Base-by-base conservation (phyloP, 352 stramenopile genomes). In the Phytopythium aichiense region DNA sequence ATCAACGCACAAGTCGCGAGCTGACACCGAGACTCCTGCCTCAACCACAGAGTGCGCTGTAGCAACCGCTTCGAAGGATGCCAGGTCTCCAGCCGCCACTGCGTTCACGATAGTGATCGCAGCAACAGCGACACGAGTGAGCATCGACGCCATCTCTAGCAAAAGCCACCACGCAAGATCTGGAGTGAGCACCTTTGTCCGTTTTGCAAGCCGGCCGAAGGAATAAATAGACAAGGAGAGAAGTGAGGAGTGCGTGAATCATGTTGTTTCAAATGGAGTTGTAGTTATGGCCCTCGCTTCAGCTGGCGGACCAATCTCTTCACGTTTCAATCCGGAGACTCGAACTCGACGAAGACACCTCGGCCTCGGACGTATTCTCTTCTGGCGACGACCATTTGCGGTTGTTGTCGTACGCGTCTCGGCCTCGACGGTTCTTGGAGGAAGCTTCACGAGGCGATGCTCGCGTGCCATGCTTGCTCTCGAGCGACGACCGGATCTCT, bases 401-500 rank as follows among this genome's bases (percentile, higher is more conserved):
- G 68, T 79, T 87, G 61, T 87, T 84, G 50, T 72, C 79, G 13
- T 61, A 60, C 18, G 69, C 45, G 9, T 74, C 65, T 13, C 76
- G 64, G 13, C 22, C 45, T 11, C 52, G 25, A 22, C 68, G 62
- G 33, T 63, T 28, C 56, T 78, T 69, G 37, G 68, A 63, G 22
- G 67, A 69, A 28, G 50, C 66, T 12, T 22, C 22, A 8, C 46
- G 54, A 11, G 45, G 25, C 11, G 60, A 53, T 9, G 67, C 56
- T 35, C 61, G 58, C 11, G 55, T 56, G 15, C 58, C 60, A 58
- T 91, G 78, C 61, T 87, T 89, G 12, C 66, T 77, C 45, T 77
- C 68, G 33, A 91, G 62, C 59, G 84, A 73, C 6, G 66, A 71
- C 37, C 78, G 80, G 59, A 89, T 87, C 63, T 87, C 79, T 23